Conservation (phyloP, 768 basidiomycete genomes). For the Mycena alexandri region DNA sequence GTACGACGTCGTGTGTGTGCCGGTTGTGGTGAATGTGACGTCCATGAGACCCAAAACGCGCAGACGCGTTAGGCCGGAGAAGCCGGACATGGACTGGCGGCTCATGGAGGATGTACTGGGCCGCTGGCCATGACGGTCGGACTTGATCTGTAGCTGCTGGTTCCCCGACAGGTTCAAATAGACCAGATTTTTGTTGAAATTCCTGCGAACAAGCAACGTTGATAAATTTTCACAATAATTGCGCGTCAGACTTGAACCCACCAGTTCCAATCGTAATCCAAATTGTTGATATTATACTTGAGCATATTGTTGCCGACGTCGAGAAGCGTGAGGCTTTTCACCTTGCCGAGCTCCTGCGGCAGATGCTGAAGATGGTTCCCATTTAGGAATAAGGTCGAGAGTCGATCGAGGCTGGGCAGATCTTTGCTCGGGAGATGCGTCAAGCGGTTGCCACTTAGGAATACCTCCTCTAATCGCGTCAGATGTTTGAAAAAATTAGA, state of each 20-base stretch:
- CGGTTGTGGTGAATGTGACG: constrained; percentile 83
- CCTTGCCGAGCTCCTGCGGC: constrained; percentile 90
- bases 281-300: constrained; percentile 98
- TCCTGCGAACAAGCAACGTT: constrained; percentile 64
- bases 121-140: constrained; percentile 60
- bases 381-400: constrained; percentile 88
- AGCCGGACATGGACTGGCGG: constrained; percentile 77
- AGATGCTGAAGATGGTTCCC: constrained; percentile 94
- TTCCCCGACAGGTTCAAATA: constrained; percentile 99
- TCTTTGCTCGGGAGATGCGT: constrained; percentile 92
- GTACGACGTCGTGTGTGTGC: constrained; percentile 57
- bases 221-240: not conserved
- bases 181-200: constrained; percentile 92
- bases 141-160: constrained; percentile 95
- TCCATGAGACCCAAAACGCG: constrained; percentile 97
- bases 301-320: constrained; percentile 95
- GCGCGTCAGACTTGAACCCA: constrained; percentile 50
- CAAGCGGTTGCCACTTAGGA: constrained; percentile 95
- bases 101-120: constrained; percentile 42
- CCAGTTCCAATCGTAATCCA: constrained; percentile 99
- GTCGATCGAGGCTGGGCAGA: constrained; percentile 73
- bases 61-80: constrained; percentile 83
- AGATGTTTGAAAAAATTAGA: constrained; percentile 80
- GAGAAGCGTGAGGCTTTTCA: constrained; percentile 80
- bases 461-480: constrained; percentile 82